phyloP scores from a whole-genome alignment of 73 alveolate species.

The Uronychia binucleata region DNA sequence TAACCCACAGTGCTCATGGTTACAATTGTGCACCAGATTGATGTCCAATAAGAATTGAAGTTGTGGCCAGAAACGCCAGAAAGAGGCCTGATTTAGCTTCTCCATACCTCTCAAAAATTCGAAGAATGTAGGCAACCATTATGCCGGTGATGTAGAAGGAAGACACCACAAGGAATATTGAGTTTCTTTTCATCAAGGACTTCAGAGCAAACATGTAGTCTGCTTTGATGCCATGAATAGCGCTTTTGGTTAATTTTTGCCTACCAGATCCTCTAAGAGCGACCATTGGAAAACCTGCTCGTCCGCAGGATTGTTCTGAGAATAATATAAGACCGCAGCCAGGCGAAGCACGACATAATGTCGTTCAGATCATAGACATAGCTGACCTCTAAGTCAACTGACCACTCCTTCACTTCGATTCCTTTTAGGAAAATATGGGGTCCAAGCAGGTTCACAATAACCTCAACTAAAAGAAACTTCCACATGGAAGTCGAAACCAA shows the following conservation, averaged over 20 bases:
- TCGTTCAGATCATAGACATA: background rate
- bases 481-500: background rate
- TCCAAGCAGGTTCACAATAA: background rate
- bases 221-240: conserved; percentile 26
- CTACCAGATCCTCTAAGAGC: conserved; percentile 30
- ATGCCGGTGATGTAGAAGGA: conserved; percentile 7
- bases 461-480: background rate
- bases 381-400: background rate
- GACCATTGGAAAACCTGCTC: conserved; percentile 2
- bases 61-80: conserved; percentile 40
- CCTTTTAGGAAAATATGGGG: background rate
- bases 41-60: conserved; percentile 49
- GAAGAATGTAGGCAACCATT: conserved; percentile 41
- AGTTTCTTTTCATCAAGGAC: conserved; percentile 4
- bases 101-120: conserved; percentile 58
- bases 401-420: background rate
- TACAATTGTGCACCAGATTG: conserved; percentile 59
- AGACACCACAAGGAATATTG: background rate
- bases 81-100: conserved; percentile 8
- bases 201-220: conserved; percentile 29
- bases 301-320: conserved; percentile 13
- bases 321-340: conserved; percentile 14
- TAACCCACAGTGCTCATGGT: conserved; percentile 80
- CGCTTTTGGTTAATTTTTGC: background rate
- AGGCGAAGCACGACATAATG: conserved; percentile 15